phyloP scores from a whole-genome alignment of 495 filamentous ascomycete species.

The Patellaria atrata region DNA sequence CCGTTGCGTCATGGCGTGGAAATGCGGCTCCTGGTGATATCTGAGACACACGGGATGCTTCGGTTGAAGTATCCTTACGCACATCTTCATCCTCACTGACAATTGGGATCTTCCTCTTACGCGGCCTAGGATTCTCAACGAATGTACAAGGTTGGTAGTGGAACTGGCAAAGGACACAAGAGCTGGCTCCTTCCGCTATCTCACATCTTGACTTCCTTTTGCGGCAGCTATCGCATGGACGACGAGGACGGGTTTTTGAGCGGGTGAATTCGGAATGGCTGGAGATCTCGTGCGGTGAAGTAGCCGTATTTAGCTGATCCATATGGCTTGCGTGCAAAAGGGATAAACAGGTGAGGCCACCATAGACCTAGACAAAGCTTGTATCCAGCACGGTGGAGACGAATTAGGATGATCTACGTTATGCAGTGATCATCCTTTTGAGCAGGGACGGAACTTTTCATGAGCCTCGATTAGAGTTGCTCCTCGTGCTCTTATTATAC shows the following conservation, averaged over 20 bases:
- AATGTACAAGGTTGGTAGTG: conserved; percentile 22
- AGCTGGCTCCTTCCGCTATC: conserved; percentile 10
- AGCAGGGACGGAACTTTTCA: no score
- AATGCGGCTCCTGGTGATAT: not conserved
- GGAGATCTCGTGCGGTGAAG: not conserved
- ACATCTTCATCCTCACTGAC: conserved; percentile 13
- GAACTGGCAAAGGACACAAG: conserved; percentile 22
- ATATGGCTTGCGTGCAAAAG: not conserved
- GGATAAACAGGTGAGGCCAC: no score
- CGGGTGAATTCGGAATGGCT: conserved; percentile 1
- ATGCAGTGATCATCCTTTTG: no score
- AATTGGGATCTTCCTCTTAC: conserved; percentile 15
- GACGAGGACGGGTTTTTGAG: conserved; percentile 12
- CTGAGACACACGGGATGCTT: not conserved
- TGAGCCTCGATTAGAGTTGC: no score
- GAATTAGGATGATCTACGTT: no score
- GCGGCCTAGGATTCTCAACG: conserved; percentile 13
- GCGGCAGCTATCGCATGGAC: conserved; percentile 18
- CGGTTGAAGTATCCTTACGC: conserved; percentile 1
- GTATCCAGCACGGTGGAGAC: no score
- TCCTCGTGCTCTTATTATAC: no score
- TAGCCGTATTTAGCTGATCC: not conserved
- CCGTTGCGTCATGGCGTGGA: not conserved
- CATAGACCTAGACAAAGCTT: no score
- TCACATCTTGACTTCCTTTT: conserved; percentile 22